Percentiles rank a stretch among this genome's conserved stretches.
These are phyloP conservation scores for Triangularia verruculosa DNA, from an alignment of 2,329 filamentous ascomycete genomes.

Conservation along the genomic window DNA sequence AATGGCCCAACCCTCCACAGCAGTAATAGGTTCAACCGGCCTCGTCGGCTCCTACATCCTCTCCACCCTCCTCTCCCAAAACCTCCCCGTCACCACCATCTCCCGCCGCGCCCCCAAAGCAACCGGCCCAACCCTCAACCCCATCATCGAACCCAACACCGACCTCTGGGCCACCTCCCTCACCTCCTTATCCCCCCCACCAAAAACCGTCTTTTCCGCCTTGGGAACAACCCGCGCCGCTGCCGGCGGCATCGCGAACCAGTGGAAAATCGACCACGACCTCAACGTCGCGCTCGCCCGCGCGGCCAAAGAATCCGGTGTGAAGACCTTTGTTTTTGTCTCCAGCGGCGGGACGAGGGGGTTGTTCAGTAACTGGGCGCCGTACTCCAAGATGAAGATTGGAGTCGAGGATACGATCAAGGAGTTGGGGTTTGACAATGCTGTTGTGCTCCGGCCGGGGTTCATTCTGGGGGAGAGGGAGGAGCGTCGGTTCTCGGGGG, in stretches of 20 bases:
- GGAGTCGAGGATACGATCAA: constrained; percentile 79
- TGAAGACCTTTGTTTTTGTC: constrained; percentile 73
- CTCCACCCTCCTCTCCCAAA: constrained; percentile 54
- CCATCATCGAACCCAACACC: constrained; percentile 66
- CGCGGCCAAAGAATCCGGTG: constrained; percentile 69
- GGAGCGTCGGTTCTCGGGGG: constrained; percentile 55
- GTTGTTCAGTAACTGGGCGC: constrained; percentile 41
- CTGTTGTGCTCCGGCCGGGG: constrained; percentile 71
- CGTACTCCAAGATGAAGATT: constrained; percentile 71
- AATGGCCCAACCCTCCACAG: constrained; percentile 13
- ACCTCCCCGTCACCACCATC: constrained; percentile 58
- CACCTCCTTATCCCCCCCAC: constrained; percentile 50
- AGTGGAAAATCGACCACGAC: constrained; percentile 86
- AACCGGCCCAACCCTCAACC: constrained; percentile 58
- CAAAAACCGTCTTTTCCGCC: constrained; percentile 68
- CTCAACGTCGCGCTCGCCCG: constrained; percentile 76
- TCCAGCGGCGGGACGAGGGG: constrained; percentile 54
- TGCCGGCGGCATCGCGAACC: constrained; percentile 73
- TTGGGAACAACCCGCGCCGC: constrained; percentile 75
- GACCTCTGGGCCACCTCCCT: constrained; percentile 65
- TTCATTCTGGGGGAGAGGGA: constrained; percentile 70
- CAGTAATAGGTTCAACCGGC: constrained; percentile 58
- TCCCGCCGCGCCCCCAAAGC: constrained; percentile 61
- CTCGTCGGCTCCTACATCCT: constrained; percentile 74
- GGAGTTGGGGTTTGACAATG: constrained; percentile 70